A percentile compares a stretch with the other conserved stretches of the same genome.
phyloP scores from a whole-genome alignment of 352 stramenopile species.

The Pythium apleroticum region DNA sequence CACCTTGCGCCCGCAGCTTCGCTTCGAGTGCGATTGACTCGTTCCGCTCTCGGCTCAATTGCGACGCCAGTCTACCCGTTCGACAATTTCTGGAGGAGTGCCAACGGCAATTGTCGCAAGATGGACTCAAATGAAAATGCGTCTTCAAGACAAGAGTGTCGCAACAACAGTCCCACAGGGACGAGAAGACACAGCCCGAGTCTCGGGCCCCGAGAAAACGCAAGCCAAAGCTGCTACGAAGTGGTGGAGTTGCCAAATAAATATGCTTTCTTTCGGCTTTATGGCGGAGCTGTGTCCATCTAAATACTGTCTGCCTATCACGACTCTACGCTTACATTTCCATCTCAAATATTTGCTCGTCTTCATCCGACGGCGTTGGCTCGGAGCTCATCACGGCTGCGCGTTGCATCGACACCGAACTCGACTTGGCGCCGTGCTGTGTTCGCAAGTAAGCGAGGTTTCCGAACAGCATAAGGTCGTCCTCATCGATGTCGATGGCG shows the following conservation, averaged over 20 bases:
- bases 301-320: constrained; percentile 20
- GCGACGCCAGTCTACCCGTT: too few relatives aligned
- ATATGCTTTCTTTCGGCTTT: constrained; percentile 29
- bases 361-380: constrained; percentile 20
- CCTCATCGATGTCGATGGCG: constrained; percentile 49
- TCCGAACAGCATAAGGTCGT: constrained; percentile 59
- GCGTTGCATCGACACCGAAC: constrained; percentile 8
- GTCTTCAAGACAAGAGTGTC: too few relatives aligned
- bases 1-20: too few relatives aligned
- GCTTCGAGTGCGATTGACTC: too few relatives aligned
- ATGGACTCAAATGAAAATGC: too few relatives aligned
- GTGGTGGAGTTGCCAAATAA: constrained; percentile 29
- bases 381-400: constrained; percentile 1
- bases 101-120: too few relatives aligned
- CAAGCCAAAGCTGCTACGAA: too few relatives aligned
- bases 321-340: constrained; percentile 44
- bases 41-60: too few relatives aligned
- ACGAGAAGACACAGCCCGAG: too few relatives aligned
- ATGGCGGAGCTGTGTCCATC: neutral
- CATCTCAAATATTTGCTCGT: constrained; percentile 74
- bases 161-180: neutral
- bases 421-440: constrained; percentile 35
- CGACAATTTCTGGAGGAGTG: too few relatives aligned
- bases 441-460: constrained; percentile 73
- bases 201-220: too few relatives aligned